These are phyloP conservation scores for Phytophthora lateralis DNA, from an alignment of 352 stramenopile species.

Conservation along the genomic window DNA sequence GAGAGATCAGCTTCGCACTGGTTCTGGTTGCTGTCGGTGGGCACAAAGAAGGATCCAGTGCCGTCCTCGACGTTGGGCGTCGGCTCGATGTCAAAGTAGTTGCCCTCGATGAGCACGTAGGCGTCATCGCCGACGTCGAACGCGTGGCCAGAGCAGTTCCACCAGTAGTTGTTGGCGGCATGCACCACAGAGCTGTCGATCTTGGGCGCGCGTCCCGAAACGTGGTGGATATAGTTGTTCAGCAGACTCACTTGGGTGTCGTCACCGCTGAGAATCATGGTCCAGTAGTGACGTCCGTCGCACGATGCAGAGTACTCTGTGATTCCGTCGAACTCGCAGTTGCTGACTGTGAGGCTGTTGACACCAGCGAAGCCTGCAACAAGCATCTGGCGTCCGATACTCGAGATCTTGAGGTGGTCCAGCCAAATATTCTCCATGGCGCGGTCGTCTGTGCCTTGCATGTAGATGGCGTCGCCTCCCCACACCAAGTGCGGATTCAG, in stretches of 20 bases:
- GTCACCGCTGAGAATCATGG: conserved; percentile 40
- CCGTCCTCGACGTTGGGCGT: conserved; percentile 12
- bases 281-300: conserved; percentile 57
- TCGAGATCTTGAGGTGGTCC: conserved; percentile 55
- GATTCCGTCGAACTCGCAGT: conserved; percentile 53
- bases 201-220: conserved; percentile 51
- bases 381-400: conserved; percentile 49
- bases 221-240: conserved; percentile 51
- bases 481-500: conserved; percentile 59
- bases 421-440: conserved; percentile 46
- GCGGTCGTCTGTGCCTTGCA: conserved; percentile 21
- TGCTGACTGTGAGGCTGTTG: conserved; percentile 45
- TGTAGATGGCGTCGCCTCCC: conserved; percentile 34
- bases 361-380: conserved; percentile 32
- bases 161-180: conserved; percentile 39
- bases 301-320: conserved; percentile 33
- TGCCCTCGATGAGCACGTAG: conserved; percentile 35
- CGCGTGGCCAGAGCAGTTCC: conserved; percentile 27
- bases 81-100: conserved; percentile 32
- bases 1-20: conserved; percentile 17
- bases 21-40: conserved; percentile 7
- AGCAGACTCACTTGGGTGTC: conserved; percentile 46
- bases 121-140: conserved; percentile 26
- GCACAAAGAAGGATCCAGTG: conserved; percentile 22
- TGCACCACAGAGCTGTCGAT: conserved; percentile 37